Evolutionary conservation across 306 rosid genomes (phyloP).

Genomic region (Pyrus pyrifolia): DNA sequence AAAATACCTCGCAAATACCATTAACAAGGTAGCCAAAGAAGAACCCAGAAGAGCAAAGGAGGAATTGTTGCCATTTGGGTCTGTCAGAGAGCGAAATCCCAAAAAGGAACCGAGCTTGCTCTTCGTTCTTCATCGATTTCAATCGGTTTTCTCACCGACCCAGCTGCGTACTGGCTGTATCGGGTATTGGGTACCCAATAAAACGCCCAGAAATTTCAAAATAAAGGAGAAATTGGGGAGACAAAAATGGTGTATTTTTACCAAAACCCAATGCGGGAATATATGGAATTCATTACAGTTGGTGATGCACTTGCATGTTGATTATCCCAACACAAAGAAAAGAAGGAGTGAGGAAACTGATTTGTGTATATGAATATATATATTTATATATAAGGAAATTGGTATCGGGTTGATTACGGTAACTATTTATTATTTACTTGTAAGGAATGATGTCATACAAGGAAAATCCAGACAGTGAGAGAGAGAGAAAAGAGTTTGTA

Average conservation of each 20-base stretch:
- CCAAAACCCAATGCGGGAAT: background rate
- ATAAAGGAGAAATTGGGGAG: background rate
- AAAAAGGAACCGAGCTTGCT: constrained; percentile 65
- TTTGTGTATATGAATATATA: background rate
- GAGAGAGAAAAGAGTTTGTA: background rate
- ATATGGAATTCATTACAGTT: background rate
- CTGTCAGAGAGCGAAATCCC: constrained; percentile 85
- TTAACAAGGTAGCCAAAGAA: constrained; percentile 95
- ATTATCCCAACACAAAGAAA: constrained; percentile 19
- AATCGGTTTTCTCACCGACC: background rate
- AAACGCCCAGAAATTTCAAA: constrained; percentile 8
- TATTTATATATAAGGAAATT: constrained; percentile 2
- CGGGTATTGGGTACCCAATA: constrained; percentile 8
- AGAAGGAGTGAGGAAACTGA: background rate
- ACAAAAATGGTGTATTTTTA: background rate
- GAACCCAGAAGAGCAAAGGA: constrained; percentile 88
- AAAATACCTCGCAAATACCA: constrained; percentile 82
- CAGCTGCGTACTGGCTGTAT: background rate
- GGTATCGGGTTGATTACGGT: constrained; percentile 16
- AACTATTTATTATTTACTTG: background rate
- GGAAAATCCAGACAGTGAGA: background rate
- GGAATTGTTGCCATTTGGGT: constrained; percentile 87
- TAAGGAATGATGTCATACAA: constrained; percentile 8
- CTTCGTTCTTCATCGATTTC: constrained; percentile 62
- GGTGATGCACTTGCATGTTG: constrained; percentile 45